phyloP scores from a whole-genome alignment of 2,329 filamentous ascomycete species.

The Fusarium pseudonygamai region DNA sequence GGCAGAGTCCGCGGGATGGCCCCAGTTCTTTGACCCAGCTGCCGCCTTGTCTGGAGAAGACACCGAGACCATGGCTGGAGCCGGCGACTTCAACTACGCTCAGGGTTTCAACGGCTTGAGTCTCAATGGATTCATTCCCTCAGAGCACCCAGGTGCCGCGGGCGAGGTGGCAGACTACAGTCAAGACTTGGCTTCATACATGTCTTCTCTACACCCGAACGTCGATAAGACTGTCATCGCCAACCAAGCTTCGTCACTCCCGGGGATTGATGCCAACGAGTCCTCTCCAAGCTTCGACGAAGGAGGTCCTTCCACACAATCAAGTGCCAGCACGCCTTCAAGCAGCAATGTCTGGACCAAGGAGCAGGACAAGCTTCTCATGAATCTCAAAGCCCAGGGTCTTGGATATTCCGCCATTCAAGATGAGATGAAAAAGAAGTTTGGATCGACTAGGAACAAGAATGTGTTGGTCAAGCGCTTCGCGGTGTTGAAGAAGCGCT shows the following conservation, averaged over 20 bases:
- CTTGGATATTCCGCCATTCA: not conserved
- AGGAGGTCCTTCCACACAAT: not conserved
- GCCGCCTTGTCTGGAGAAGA: not conserved
- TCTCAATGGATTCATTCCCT: accelerated
- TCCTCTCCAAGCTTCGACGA: not conserved
- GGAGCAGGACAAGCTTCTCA: not conserved
- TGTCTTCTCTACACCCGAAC: not conserved
- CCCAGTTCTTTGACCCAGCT: not conserved
- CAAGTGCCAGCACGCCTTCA: accelerated
- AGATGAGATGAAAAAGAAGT: not conserved
- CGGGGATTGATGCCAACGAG: not conserved
- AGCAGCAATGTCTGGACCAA: not conserved
- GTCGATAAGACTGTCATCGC: too few species aligned
- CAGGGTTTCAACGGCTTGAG: not conserved
- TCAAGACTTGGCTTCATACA: not conserved
- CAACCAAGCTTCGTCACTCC: not conserved
- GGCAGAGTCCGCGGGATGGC: not conserved
- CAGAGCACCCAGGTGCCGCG: not conserved
- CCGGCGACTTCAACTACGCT: not conserved
- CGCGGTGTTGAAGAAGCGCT: not conserved
- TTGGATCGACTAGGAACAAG: not conserved
- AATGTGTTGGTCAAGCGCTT: not conserved
- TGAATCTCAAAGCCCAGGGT: not conserved
- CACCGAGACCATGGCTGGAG: not conserved
- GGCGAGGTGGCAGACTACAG: accelerated